Percentiles rank a stretch among this genome's conserved stretches.
phyloP scores from a whole-genome alignment of 108 stramenopile genomes.

The Licmophora abbreviata region DNA sequence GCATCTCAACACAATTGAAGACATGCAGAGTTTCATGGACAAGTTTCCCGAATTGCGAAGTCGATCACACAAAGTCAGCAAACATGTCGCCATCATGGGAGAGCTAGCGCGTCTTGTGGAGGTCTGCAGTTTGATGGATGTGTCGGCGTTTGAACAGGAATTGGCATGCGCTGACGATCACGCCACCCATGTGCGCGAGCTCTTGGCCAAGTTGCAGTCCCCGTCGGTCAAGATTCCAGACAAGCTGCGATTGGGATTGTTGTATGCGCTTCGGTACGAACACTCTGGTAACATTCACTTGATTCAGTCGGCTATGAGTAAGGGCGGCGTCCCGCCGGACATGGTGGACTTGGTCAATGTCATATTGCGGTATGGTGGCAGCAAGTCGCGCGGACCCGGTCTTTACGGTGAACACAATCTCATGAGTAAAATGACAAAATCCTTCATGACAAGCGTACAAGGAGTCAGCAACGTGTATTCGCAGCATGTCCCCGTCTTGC shows the following conservation, averaged over 20 bases:
- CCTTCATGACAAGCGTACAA: slow-evolving; percentile 89
- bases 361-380: slow-evolving; percentile 87
- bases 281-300: slow-evolving; percentile 62
- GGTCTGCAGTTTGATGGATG: slow-evolving; percentile 90
- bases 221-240: slow-evolving; percentile 82
- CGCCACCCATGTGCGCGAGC: slow-evolving; percentile 74
- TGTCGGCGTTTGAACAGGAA: slow-evolving; percentile 98
- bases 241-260: slow-evolving; percentile 92
- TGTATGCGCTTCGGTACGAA: slow-evolving; percentile 97
- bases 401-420: slow-evolving; percentile 77
- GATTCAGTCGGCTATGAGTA: slow-evolving; percentile 80
- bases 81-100: slow-evolving; percentile 97
- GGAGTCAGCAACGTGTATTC: slow-evolving; percentile 97
- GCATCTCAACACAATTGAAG: slow-evolving; percentile 89
- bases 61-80: slow-evolving; percentile 81
- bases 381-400: slow-evolving; percentile 74
- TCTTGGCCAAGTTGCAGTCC: slow-evolving; percentile 81
- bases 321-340: slow-evolving; percentile 84
- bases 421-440: slow-evolving; percentile 86
- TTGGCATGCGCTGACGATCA: slow-evolving; percentile 94
- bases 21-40: slow-evolving; percentile 98
- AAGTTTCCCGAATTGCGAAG: slow-evolving; percentile 91
- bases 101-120: slow-evolving; percentile 94
- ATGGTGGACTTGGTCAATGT: slow-evolving; percentile 89
- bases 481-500: slow-evolving; percentile 92